phyloP scores from a whole-genome alignment of 495 filamentous ascomycete genomes.

The Xylaria acuta region DNA sequence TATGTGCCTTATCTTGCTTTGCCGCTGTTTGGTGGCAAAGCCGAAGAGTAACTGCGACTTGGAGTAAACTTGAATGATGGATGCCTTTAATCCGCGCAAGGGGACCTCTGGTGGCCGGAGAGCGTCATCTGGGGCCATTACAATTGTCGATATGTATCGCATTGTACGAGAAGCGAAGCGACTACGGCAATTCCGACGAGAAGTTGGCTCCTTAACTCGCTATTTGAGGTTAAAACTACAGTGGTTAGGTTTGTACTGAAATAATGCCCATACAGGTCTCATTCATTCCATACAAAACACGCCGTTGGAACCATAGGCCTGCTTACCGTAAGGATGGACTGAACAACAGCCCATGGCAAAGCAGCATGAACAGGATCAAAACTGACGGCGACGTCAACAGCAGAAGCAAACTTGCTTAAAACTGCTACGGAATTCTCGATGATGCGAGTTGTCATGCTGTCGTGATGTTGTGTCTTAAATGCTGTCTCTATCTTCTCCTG shows the following conservation, averaged over 20 bases:
- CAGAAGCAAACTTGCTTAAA: neutral
- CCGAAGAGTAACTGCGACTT: neutral
- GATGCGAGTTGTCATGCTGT: neutral
- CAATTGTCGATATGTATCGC: slow-evolving; percentile 18
- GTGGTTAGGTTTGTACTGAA: neutral
- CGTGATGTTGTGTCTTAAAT: neutral
- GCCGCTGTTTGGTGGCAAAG: neutral
- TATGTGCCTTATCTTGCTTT: neutral
- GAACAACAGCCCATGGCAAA: slow-evolving; percentile 44
- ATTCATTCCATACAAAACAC: neutral
- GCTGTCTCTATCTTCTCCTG: neutral
- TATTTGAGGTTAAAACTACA: neutral
- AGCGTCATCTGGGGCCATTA: slow-evolving; percentile 4
- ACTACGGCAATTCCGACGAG: slow-evolving; percentile 7
- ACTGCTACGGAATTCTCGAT: neutral
- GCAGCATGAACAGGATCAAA: slow-evolving; percentile 44
- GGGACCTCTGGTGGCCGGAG: neutral
- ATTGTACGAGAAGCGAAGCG: slow-evolving; percentile 14
- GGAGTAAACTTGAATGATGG: neutral
- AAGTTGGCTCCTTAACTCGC: neutral
- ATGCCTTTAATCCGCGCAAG: neutral
- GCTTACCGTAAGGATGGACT: slow-evolving; percentile 29
- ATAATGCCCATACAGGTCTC: neutral
- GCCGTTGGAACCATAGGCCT: neutral
- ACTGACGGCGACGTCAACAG: slow-evolving; percentile 37